Conservation (phyloP, 352 stramenopile species). For the Chrysophaeum taylorii region DNA sequence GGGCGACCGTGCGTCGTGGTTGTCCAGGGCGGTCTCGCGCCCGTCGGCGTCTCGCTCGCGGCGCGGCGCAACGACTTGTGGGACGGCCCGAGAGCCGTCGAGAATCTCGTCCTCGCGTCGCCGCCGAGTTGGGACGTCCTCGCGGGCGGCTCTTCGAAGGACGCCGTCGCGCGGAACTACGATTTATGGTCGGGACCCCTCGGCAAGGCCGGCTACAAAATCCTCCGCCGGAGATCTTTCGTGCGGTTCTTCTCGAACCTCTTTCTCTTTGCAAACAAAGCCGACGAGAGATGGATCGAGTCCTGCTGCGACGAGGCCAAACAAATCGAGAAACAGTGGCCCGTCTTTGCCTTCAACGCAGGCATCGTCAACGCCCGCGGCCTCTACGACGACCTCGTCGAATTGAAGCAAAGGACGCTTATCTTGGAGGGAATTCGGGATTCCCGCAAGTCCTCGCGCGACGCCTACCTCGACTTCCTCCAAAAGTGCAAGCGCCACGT, state of each 20-base stretch:
- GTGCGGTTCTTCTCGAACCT: conserved; percentile 45
- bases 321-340: conserved; percentile 2
- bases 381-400: conserved; percentile 36
- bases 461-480: conserved; percentile 31
- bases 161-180: conserved; percentile 37
- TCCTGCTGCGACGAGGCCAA: conserved; percentile 20
- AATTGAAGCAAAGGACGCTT: conserved; percentile 26
- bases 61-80: conserved; percentile 19
- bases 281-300: conserved; percentile 39
- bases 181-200: conserved; percentile 38
- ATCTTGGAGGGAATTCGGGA: conserved; percentile 38
- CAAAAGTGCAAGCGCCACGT: conserved; percentile 24
- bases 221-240: conserved; percentile 31
- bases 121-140: conserved; percentile 38
- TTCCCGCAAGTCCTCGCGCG: conserved; percentile 23
- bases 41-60: conserved; percentile 38
- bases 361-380: conserved; percentile 35
- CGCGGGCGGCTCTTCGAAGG: conserved; percentile 27
- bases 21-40: conserved; percentile 29
- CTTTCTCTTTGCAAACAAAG: conserved; percentile 39
- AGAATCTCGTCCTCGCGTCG: conserved; percentile 32
- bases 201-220: background rate
- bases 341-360: conserved; percentile 43
- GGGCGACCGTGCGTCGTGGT: conserved; percentile 13
- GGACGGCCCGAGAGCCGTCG: background rate